These are phyloP conservation scores for Leccinellum albellum DNA, from an alignment of 768 basidiomycete species.

Conservation along the genomic window DNA sequence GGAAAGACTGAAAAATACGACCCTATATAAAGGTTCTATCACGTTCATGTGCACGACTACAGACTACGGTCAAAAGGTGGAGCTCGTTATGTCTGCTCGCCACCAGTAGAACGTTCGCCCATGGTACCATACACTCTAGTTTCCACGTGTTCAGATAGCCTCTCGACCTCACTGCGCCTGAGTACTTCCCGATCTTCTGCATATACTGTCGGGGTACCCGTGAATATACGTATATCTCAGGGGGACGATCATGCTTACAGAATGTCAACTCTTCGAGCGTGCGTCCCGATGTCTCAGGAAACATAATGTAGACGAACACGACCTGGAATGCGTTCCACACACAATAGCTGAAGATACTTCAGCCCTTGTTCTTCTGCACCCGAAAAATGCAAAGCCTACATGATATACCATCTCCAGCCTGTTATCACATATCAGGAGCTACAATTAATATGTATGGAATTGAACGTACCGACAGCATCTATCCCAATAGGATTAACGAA, in stretches of 20 bases:
- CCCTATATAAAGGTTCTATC: too few species aligned
- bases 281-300: not conserved
- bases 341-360: not conserved
- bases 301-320: not conserved
- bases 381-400: not conserved
- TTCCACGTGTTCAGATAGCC: not conserved
- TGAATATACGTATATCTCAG: not conserved
- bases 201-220: not conserved
- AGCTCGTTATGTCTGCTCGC: not conserved
- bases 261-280: not conserved
- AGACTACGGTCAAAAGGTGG: too few species aligned
- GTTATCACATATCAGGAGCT: not conserved
- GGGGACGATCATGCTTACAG: not conserved
- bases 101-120: not conserved
- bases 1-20: too few species aligned
- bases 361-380: not conserved
- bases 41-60: not conserved
- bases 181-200: not conserved
- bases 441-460: not conserved
- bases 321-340: not conserved
- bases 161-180: not conserved
- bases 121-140: not conserved
- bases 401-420: not conserved
- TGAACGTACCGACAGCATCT: too few species aligned
- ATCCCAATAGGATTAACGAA: slow-evolving; percentile 15